Conservation (phyloP, 768 basidiomycete species). For the Udeniomyces megalosporus region DNA sequence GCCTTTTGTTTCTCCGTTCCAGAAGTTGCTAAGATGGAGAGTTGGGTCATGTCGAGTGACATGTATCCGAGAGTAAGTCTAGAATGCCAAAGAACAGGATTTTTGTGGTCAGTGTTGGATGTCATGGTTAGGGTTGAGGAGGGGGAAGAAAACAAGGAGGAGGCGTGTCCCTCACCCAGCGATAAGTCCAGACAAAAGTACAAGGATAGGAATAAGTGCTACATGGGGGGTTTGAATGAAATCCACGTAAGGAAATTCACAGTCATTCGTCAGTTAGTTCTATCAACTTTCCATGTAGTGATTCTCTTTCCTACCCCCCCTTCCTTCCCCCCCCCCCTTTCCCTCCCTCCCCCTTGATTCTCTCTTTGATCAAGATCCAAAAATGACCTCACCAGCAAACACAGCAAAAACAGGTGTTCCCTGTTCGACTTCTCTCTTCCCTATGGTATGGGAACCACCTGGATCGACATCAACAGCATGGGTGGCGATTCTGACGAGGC, state of each 20-base stretch:
- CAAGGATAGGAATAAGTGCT: constrained; percentile 62
- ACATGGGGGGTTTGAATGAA: too few species aligned
- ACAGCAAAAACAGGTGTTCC: neutral
- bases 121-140: neutral
- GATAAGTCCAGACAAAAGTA: constrained; percentile 38
- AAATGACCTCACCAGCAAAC: neutral
- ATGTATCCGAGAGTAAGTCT: constrained; percentile 54
- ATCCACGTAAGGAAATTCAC: too few species aligned
- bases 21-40: constrained; percentile 68
- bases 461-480: neutral
- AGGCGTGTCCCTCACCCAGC: neutral
- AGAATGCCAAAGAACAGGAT: neutral
- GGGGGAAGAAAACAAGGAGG: neutral
- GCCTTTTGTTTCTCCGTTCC: constrained; percentile 63
- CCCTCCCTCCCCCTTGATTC: too few species aligned
- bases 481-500: neutral
- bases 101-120: neutral
- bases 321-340: too few species aligned
- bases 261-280: too few species aligned
- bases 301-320: too few species aligned
- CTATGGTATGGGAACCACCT: neutral
- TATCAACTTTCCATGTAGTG: too few species aligned
- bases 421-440: constrained; percentile 7
- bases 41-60: constrained; percentile 68
- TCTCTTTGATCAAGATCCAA: too few species aligned